Base-by-base conservation (phyloP, 192 early-diverging fungal species). In the Rhizoclosmatium globosum region DNA sequence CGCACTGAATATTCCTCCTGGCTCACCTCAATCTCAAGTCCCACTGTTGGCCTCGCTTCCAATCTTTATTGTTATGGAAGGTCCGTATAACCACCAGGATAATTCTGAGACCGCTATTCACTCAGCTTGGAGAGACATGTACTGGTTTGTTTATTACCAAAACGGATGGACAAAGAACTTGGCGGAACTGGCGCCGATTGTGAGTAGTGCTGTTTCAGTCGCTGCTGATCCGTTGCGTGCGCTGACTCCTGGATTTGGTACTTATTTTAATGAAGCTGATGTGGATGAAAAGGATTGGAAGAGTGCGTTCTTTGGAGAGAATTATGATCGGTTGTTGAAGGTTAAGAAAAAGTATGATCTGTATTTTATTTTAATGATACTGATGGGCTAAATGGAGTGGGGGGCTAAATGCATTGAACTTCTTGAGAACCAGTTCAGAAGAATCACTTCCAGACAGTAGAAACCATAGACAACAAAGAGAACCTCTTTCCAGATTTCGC, bases 201-300 rank as follows among this genome's bases (percentile, higher is more conserved):
- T 31, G 31, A 31, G 31, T 31, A 57, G n/a, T 21, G n/a, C 13
- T 57, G 56, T 57, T 15, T 57, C 13, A 15, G 56, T 1, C 21
- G 56, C 56, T 21, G n/a, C 56, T 17, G 15, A 57, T 15, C 56
- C 56, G 13, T 21, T 57, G 15, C 13, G 13, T 17, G 56, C 13
- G 0, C 59, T 82, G 2, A 83, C 86, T 0, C 87, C 85, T 2
- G 85, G 81, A n/a, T 62, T 67, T 0, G 87, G 83, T 4, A 70
- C 83, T 1, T 90, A 91, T 60, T 43, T 76, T 31, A 90, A 84
- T 60, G 88, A 91, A 53, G 87, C 87, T 9, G 83, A 88, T 57
- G 21, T 65, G 3, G 57, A 74, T 11, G 83, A 90, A 50, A 76
- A 79, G 3, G 68, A 86, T 58, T 89, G 84, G 87, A 69, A 85